These are phyloP conservation scores for Vigna trinervia DNA, from an alignment of 306 rosid genomes.

Conservation along the genomic window DNA sequence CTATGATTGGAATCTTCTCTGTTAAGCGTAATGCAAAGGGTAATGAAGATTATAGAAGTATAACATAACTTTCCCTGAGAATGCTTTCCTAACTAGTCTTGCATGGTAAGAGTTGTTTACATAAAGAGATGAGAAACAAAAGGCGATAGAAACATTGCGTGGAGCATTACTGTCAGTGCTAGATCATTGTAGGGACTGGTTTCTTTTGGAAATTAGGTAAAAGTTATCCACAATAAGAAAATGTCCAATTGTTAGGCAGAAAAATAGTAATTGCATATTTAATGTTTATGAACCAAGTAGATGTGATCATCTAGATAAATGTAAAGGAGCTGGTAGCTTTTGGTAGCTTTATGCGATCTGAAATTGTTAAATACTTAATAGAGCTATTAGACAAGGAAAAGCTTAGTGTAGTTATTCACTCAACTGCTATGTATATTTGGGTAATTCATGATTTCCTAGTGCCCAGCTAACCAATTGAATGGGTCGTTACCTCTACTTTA, in stretches of 20 bases:
- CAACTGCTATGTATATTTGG: constrained; percentile 5
- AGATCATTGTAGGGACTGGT: constrained; percentile 41
- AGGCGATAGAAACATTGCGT: constrained; percentile 33
- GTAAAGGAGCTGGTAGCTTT: constrained; percentile 22
- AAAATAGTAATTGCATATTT: constrained; percentile 10
- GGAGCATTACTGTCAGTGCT: constrained; percentile 53
- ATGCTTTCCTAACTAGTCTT: constrained; percentile 44
- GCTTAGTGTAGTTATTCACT: constrained; percentile 27
- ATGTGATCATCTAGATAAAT: constrained; percentile 25
- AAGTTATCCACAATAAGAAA: constrained; percentile 35
- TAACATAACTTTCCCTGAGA: constrained; percentile 37
- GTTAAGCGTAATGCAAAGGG: constrained; percentile 38
- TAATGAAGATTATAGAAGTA: constrained; percentile 27
- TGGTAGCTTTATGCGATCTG: neutral
- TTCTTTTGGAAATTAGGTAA: constrained; percentile 33
- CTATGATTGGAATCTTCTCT: constrained; percentile 10
- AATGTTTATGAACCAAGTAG: neutral
- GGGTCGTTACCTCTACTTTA: constrained; percentile 49
- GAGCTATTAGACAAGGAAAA: constrained; percentile 19
- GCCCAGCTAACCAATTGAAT: constrained; percentile 59
- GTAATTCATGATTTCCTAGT: constrained; percentile 46
- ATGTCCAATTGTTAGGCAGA: constrained; percentile 20
- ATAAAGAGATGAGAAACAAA: neutral
- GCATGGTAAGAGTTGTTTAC: constrained; percentile 35
- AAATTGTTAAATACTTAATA: constrained; percentile 11